A percentile compares a stretch with the other conserved stretches of the same genome.
Conservation (phyloP, 2,329 filamentous ascomycete genomes). For the Alternaria burnsii region DNA sequence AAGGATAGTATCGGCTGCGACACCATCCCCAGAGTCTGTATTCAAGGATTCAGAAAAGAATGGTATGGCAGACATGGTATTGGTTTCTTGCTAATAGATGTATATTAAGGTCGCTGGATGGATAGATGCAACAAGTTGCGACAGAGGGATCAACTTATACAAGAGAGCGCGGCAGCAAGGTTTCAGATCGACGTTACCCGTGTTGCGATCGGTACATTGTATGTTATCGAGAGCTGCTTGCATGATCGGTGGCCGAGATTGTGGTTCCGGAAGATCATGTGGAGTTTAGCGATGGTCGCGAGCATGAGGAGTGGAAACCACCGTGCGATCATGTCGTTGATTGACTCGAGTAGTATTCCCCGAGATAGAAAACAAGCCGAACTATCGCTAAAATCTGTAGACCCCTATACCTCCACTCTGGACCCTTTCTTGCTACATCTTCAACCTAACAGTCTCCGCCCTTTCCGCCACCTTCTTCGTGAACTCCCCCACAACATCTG, state of each 20-base stretch:
- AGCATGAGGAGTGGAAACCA: not conserved
- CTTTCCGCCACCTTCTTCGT: constrained; percentile 8
- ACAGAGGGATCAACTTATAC: not conserved
- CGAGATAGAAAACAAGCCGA: constrained; percentile 8
- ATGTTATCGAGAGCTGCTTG: not conserved
- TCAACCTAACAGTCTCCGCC: constrained; percentile 6
- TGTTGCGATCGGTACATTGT: constrained; percentile 2
- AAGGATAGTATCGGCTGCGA: constrained; percentile 5
- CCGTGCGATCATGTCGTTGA: not conserved
- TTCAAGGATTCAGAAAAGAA: not conserved
- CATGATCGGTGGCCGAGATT: constrained; percentile 1
- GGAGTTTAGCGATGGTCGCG: constrained; percentile 1
- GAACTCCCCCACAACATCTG: constrained; percentile 7
- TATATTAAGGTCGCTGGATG: not conserved
- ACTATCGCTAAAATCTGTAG: not conserved
- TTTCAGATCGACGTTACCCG: not conserved
- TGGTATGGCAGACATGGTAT: constrained; percentile 2
- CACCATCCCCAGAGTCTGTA: not conserved
- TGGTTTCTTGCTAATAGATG: not conserved
- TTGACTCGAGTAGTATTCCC: not conserved
- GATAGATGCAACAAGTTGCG: not conserved
- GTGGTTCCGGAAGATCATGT: constrained; percentile 7
- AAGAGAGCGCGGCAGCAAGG: not conserved
- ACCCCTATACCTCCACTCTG: not conserved
- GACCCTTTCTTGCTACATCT: constrained; percentile 5